Base-by-base conservation (phyloP, 345 rosid genomes). In the Erysimum cheiranthoides region DNA sequence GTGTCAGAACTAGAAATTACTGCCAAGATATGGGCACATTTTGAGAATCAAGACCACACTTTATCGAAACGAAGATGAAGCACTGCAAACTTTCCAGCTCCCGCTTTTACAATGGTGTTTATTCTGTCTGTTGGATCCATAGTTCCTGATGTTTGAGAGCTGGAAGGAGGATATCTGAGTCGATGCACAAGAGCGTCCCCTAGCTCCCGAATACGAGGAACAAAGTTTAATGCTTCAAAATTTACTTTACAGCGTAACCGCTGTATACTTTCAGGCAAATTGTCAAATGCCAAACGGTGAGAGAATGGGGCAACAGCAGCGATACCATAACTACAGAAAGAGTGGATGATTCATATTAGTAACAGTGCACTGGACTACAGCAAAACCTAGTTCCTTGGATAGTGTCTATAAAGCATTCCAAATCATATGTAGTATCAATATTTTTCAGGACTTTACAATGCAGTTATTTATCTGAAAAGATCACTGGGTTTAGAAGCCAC, bases 21-120 rank as follows among this genome's bases (percentile, higher is more conserved):
- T 34, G 39, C 73, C 3, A 67, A 4, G 45, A 61, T 54, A 62
- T 8, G 6, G 4, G 18, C 35, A 61, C 2, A 4, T 35, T 35
- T 52, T 18, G 40, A 46, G 70, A 12, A 69, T 59, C 6, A 70
- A 64, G 72, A 67, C 38, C 79, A 61, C 75, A 95, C 99, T 80
- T 92, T 92, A 82, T 95, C 99, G 66, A 95, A 95, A 38, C 98
- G 98, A 82, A 95, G 97, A 87, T 95, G 98, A 67, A 92, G 74
- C 66, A 90, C 97, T 4, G 82, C 94, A 54, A 85, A 95, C 85
- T 88, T 92, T 70, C 89, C 92, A 57, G 89, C 74, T 61, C 85
- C 83, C 43, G 56, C 69, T 61, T 78, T 78, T 28, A 76, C 84
- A 14, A 83, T 52, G 69, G 73, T 80, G 63, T 71, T 74, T 53